These are phyloP conservation scores for Rickenella mellea DNA, from an alignment of 768 basidiomycete species.

Conservation along the genomic window DNA sequence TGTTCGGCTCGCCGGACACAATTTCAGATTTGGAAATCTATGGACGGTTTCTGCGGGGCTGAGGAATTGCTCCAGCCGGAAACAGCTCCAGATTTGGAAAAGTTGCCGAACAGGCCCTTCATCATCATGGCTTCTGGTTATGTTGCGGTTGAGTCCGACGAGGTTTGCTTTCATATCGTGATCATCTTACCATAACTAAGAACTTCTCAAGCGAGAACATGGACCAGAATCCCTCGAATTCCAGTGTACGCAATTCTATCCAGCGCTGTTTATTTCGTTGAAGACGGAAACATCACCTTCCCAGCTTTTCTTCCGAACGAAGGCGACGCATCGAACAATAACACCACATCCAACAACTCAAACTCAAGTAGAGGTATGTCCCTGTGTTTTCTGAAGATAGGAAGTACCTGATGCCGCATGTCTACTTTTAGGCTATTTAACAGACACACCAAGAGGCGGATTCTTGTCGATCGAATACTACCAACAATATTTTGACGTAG, in stretches of 20 bases:
- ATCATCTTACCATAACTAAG: slow-evolving; percentile 1
- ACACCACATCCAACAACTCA: slow-evolving; percentile 24
- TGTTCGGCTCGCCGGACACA: too few species aligned
- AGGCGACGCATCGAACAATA: slow-evolving; percentile 14
- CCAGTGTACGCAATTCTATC: slow-evolving; percentile 41
- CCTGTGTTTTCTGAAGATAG: background rate
- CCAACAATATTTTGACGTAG: slow-evolving; percentile 82
- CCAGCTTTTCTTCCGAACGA: slow-evolving; percentile 43
- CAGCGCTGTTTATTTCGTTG: background rate
- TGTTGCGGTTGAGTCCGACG: slow-evolving; percentile 62
- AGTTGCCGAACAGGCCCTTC: too few species aligned
- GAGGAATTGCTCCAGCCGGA: too few species aligned
- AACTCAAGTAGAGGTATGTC: slow-evolving; percentile 44
- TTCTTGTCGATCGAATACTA: slow-evolving; percentile 85
- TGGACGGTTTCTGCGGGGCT: too few species aligned
- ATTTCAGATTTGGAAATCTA: too few species aligned
- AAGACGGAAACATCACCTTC: background rate
- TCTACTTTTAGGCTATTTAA: slow-evolving; percentile 47
- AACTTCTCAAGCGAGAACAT: slow-evolving; percentile 36
- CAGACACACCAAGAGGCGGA: slow-evolving; percentile 40
- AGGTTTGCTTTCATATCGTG: slow-evolving; percentile 27
- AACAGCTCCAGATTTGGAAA: too few species aligned
- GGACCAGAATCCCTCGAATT: slow-evolving; percentile 67
- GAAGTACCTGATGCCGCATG: slow-evolving; percentile 5
- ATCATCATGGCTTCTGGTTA: slow-evolving; percentile 46